phyloP scores from a whole-genome alignment of 345 rosid species.

The Melastoma malabathricum region DNA sequence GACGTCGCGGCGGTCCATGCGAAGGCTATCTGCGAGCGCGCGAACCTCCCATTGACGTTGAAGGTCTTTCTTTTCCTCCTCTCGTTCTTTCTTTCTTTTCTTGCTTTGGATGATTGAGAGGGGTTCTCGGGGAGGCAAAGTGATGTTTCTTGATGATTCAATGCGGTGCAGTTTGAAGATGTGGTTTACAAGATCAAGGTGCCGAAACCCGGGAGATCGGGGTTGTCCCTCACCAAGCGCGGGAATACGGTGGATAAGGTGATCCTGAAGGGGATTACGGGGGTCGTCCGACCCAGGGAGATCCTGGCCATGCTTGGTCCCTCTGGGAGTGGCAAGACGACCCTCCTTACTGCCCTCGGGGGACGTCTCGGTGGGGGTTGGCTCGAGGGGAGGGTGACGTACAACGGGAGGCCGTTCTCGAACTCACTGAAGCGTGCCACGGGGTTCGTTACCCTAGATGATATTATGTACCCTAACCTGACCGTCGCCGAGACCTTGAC shows the following conservation, averaged over 20 bases:
- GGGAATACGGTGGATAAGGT: slow-evolving; percentile 18
- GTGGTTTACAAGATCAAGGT: slow-evolving; percentile 18
- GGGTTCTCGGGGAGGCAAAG: no score
- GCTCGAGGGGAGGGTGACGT: slow-evolving; percentile 25
- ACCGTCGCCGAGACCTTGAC: slow-evolving; percentile 44
- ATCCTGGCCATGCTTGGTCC: slow-evolving; percentile 47
- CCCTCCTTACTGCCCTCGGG: slow-evolving; percentile 36
- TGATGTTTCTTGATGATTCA: no score
- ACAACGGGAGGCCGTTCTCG: slow-evolving; percentile 30
- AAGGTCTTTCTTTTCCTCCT: no score
- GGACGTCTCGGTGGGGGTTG: slow-evolving; percentile 15
- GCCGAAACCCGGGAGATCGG: not conserved
- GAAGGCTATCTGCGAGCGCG: no score
- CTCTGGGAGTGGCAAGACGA: slow-evolving; percentile 54
- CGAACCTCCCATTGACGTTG: no score
- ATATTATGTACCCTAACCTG: slow-evolving; percentile 35
- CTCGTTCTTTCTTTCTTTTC: no score
- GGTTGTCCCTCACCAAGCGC: slow-evolving; percentile 2
- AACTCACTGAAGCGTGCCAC: slow-evolving; percentile 23
- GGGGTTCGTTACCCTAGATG: slow-evolving; percentile 42
- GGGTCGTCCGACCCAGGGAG: slow-evolving; percentile 31
- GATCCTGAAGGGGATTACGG: slow-evolving; percentile 33
- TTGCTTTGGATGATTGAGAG: no score
- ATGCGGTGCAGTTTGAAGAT: slow-evolving; percentile 28
- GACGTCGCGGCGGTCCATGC: no score